Base-by-base conservation (phyloP, 2,329 filamentous ascomycete genomes). In the Colletotrichum musicola region DNA sequence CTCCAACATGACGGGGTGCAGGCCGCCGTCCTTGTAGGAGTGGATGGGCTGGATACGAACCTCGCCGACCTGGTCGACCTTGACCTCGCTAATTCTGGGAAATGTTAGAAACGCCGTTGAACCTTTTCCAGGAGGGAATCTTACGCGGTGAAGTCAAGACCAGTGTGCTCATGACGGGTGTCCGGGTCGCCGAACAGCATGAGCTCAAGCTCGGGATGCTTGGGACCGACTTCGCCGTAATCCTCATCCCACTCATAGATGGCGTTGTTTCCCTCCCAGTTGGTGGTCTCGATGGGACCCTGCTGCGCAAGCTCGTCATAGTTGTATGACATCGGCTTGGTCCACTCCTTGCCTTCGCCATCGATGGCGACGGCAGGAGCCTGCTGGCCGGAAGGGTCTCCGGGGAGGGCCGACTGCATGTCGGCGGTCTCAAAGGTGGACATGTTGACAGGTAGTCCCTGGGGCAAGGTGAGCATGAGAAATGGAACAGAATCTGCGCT, bases 171-270 rank as follows among this genome's bases (percentile, higher is more conserved):
- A 60, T 76, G 77, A 30, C 87, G 82, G 53, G 87, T 83, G 6
- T 82, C 80, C 0, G 87, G 84, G 63, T 82, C 78, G 4, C 89
- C 89, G 67, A 97, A 99, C 6, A 99, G 88, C 73, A 91, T 83
- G 7, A 86, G 73, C 82, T 98, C 95, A 0, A 99, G 87, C 55
- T 89, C 87, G 0, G 86, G 82, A 61, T 90, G 87, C 57, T 83
- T 84, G 0, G 94, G 94, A 6, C 92, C 95, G 62, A 99, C 84
- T 47, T 98, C 95, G 2, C 95, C 96, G 73, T 87, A 93, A 3
- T 97, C 93, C 12, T 94, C 94, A 18, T 90, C 86, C 92, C 93
- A 98, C 75, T 95, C 89, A 74, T 98, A 98, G 50, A 92, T 84
- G 0, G 77, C 81, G n/a, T 89, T 90, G 62, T 87, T 87, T 44